These are phyloP conservation scores for Solanum arcanum DNA, from an alignment of 257 asterid genomes.

Conservation along the genomic window DNA sequence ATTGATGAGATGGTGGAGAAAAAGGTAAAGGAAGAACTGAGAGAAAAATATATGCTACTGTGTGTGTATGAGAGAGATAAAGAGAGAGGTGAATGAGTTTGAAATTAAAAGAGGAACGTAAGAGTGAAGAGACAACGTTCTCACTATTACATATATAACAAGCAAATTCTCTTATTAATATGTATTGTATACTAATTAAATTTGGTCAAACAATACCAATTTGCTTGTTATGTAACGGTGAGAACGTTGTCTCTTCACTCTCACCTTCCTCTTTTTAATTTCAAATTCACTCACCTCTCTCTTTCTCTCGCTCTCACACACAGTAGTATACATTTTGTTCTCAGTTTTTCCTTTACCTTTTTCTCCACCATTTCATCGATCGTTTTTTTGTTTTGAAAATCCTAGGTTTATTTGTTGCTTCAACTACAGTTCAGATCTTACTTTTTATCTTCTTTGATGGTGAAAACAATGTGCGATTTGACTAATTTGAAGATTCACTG, in stretches of 20 bases:
- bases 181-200: no score
- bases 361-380: background rate
- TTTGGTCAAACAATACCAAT: background rate
- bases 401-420: background rate
- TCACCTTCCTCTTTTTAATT: background rate
- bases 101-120: background rate
- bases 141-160: constrained; percentile 1
- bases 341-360: background rate
- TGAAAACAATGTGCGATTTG: background rate
- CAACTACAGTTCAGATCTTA: constrained; percentile 7
- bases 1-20: background rate
- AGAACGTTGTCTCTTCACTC: background rate
- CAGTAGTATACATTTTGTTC: background rate
- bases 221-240: background rate
- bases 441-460: background rate
- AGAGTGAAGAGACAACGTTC: background rate
- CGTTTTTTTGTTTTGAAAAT: background rate
- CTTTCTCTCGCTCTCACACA: background rate
- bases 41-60: background rate
- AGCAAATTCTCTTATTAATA: background rate
- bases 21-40: background rate
- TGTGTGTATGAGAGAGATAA: background rate
- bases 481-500: constrained; percentile 10
- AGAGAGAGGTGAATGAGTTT: background rate
- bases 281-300: background rate